Base-by-base conservation (phyloP, 192 early-diverging fungal genomes). In the Helicostylum pulchrum region DNA sequence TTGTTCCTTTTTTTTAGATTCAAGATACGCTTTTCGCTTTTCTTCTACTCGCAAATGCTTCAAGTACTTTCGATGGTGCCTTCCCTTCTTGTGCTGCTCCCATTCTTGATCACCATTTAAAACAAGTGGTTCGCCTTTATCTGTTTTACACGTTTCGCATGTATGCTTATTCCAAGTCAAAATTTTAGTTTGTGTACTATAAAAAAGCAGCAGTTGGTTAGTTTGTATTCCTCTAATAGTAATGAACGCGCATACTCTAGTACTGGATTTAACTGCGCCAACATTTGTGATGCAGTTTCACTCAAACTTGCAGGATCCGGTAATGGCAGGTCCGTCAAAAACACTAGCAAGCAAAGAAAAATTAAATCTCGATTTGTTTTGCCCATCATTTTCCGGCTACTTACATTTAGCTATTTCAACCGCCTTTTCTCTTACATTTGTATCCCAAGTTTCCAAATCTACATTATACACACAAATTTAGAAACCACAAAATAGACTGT, bases 21-120 rank as follows among this genome's bases (percentile, higher is more conserved):
- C 17, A 14, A 48, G 4, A 19, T 48, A 48, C 0, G 46, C 46
- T 12, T 48, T 48, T 2, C 57, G 36, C 39, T 56, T 76, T 53
- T 73, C 80, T 46, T 72, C 52, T 47, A 77, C 73, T 34, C 63
- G 67, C 5, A 68, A 65, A 30, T 45, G 70, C 58, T 74, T 76
- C 21, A 60, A 74, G 20, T 77, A 80, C 47, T 78, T 81, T 61
- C 77, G 75, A 71, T 96, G 94, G 44, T 77, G 77, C 14, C 82
- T 82, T 48, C 86, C 89, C 17, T 66, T 71, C 8, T 88, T 50
- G 59, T 96, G 94, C 58, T 90, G 87, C 44, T 85, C 76, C 83
- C 88, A 92, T 59, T 91, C 88, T 12, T 72, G 74, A 23, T 81
- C 74, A n/a, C 94, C 94, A 62, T 92, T 87, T 20, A 94, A 80